These are phyloP conservation scores for Globisporangium orthogonon DNA, from an alignment of 352 stramenopile species.

Conservation along the genomic window DNA sequence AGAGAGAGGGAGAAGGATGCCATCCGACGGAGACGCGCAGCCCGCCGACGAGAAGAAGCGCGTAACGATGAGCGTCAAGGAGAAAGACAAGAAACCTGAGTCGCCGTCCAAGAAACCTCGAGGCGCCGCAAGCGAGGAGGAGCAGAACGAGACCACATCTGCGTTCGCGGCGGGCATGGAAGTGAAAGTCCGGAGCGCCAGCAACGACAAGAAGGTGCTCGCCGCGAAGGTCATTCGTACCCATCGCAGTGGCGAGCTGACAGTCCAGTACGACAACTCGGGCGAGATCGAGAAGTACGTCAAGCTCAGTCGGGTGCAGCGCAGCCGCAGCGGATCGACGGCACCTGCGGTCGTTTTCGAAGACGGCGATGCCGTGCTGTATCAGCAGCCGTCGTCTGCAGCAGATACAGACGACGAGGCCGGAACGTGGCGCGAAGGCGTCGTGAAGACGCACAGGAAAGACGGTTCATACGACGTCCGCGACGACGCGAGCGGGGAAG, in stretches of 20 bases:
- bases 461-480: slow-evolving; percentile 28
- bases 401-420: slow-evolving; percentile 7
- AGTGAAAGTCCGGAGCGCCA: slow-evolving; percentile 10
- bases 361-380: slow-evolving; percentile 21
- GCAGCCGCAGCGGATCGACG: not conserved
- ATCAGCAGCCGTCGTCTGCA: slow-evolving; percentile 1
- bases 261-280: slow-evolving; percentile 25
- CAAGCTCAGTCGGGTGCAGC: slow-evolving; percentile 5
- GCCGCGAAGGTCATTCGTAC: slow-evolving; percentile 23
- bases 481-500: slow-evolving; percentile 20
- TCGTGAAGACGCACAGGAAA: slow-evolving; percentile 21
- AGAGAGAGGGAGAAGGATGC: slow-evolving; percentile 1
- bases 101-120: not conserved
- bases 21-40: slow-evolving; percentile 8
- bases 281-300: slow-evolving; percentile 35
- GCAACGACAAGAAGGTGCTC: slow-evolving; percentile 6
- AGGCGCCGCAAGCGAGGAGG: not conserved
- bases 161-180: slow-evolving; percentile 4
- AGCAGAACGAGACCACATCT: not conserved
- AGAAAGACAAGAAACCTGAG: slow-evolving; percentile 5
- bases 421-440: slow-evolving; percentile 20
- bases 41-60: slow-evolving; percentile 1
- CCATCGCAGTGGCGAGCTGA: slow-evolving; percentile 30
- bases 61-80: slow-evolving; percentile 1
- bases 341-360: not conserved